Conservation (phyloP, 2,329 filamentous ascomycete species). For the Fusarium robinianum region DNA sequence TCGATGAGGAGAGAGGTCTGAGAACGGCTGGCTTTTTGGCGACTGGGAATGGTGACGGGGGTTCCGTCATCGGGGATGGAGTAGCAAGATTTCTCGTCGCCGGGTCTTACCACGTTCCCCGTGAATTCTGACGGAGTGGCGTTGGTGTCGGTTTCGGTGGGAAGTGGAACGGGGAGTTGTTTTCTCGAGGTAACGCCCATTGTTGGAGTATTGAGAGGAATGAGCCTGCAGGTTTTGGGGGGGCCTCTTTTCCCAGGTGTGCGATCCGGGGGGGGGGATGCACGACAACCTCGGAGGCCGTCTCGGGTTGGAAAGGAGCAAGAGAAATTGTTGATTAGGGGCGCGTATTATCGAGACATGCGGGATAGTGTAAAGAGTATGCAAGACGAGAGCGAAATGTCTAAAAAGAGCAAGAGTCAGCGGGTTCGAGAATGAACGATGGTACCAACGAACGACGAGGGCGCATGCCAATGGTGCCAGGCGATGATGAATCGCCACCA, state of each 20-base stretch:
- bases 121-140: slow-evolving; percentile 64
- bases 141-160: slow-evolving; percentile 73
- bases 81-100: slow-evolving; percentile 73
- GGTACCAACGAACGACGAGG: slow-evolving; percentile 18
- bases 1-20: slow-evolving; percentile 93
- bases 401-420: slow-evolving; percentile 27
- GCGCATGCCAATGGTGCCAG: slow-evolving; percentile 28
- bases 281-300: slow-evolving; percentile 18
- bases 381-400: slow-evolving; percentile 22
- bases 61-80: slow-evolving; percentile 86
- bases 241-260: slow-evolving; percentile 30
- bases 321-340: slow-evolving; percentile 26
- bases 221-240: slow-evolving; percentile 20
- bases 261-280: slow-evolving; percentile 27
- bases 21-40: slow-evolving; percentile 64
- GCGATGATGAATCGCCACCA: slow-evolving; percentile 41
- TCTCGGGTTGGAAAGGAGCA: slow-evolving; percentile 21
- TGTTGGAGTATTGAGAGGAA: slow-evolving; percentile 41
- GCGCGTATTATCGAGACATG: slow-evolving; percentile 39
- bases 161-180: slow-evolving; percentile 73
- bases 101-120: slow-evolving; percentile 69
- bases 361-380: slow-evolving; percentile 27
- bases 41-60: slow-evolving; percentile 88
- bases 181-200: slow-evolving; percentile 62
- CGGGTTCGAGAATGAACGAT: slow-evolving; percentile 15